phyloP scores from a whole-genome alignment of 2,329 filamentous ascomycete genomes.

The Venturia nashicola region DNA sequence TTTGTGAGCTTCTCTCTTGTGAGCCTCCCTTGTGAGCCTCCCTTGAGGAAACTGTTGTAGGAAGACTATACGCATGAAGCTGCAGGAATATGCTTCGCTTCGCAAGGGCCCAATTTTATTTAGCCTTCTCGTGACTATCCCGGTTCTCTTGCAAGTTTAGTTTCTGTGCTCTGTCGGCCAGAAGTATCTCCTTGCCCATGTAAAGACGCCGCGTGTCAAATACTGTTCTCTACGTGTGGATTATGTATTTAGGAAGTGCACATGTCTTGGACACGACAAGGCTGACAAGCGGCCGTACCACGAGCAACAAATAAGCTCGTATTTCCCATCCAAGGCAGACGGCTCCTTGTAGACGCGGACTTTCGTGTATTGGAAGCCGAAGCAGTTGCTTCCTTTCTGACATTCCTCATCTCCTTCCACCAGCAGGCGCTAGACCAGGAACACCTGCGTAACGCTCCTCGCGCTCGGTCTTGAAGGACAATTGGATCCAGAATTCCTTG shows the following conservation, averaged over 20 bases:
- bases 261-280: background rate
- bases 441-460: constrained; percentile 74
- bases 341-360: background rate
- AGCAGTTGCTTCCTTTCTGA: background rate
- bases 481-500: constrained; percentile 95
- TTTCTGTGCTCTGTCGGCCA: background rate
- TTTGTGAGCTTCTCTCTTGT: too few species aligned
- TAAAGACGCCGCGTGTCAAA: background rate
- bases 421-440: constrained; percentile 41
- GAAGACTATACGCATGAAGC: background rate
- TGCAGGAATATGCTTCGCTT: background rate
- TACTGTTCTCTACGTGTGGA: background rate
- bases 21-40: background rate
- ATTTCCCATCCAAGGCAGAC: background rate
- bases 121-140: background rate
- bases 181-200: background rate
- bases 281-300: background rate
- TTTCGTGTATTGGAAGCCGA: background rate
- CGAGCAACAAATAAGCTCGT: background rate
- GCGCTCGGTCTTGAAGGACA: constrained; percentile 96
- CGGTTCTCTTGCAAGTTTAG: background rate
- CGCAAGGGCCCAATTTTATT: background rate
- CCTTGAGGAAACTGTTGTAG: background rate
- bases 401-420: background rate
- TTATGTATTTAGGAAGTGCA: background rate